Base-by-base conservation (phyloP, 2,329 filamentous ascomycete species). In the Septoria petroselini region DNA sequence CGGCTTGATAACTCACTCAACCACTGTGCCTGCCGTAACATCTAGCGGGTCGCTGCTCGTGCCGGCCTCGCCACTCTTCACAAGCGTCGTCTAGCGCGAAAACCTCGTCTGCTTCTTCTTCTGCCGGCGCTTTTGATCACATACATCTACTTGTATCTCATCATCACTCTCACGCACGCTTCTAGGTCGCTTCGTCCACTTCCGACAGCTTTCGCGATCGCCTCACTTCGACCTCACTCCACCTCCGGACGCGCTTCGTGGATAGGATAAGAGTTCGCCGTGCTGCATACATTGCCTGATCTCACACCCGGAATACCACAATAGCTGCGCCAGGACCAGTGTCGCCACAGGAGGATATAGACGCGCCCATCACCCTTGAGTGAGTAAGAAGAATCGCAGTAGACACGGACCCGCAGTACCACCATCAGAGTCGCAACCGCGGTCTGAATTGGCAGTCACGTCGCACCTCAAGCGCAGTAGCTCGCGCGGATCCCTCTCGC, bases 401-500 rank as follows among this genome's bases (percentile, higher is more conserved):
- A 41, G 45, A 41, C 45, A 41, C 23, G 23, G 30, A 39, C 17
- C 15, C 30, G 38, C 45, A 37, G 35, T 39, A 29, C 43, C 15
- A 37, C 43, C 5, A 27, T 9, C 23, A 46, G 23, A 25, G 37
- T 38, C 23, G 23, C 43, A 21, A 46, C 43, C 33, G 34, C 23
- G 33, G 38, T 21, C 43, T 46, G 43, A 39, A 14, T 45, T 14
- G 43, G 43, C 43, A 46, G n/a, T 38, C 33, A 30, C 43, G 18
- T 30, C 33, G 25, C 30, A 38, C 8, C 37, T 34, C 17, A 38
- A 46, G 33, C 41, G 40, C 52, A 54, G 52, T 59, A 58, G 52
- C 54, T 54, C 46, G 48, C 34, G 45, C 54, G 35, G 37, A 48
- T 19, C 29, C 40, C 25, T 50, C 39, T 47, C 49, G 53, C 57